Percentiles rank a stretch among this genome's conserved stretches.
Evolutionary conservation across 495 filamentous ascomycete genomes (phyloP).

Genomic region (Penicillium silybi): DNA sequence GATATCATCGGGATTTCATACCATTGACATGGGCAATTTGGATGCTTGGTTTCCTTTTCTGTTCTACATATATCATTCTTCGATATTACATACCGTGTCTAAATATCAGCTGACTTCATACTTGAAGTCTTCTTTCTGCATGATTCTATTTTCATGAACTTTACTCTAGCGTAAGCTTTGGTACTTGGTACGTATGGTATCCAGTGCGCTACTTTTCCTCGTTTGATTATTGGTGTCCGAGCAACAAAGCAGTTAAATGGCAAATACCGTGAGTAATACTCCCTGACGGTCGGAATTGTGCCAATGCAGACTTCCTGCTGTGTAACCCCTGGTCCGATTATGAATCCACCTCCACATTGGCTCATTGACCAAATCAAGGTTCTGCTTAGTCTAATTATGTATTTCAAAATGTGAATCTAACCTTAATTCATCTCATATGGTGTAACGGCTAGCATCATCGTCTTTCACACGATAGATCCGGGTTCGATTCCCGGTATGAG

Average conservation of each 20-base stretch:
- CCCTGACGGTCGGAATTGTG: too few relatives aligned
- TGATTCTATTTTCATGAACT: not conserved
- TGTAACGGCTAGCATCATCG: not conserved
- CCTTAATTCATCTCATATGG: not conserved
- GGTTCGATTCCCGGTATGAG: not conserved
- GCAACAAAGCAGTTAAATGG: too few relatives aligned
- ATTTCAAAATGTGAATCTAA: not conserved
- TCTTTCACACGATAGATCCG: not conserved
- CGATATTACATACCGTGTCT: not conserved
- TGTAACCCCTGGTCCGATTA: too few relatives aligned
- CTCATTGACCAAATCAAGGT: too few relatives aligned
- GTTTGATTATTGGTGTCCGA: too few relatives aligned
- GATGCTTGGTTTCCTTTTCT: not conserved
- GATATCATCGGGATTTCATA: not conserved
- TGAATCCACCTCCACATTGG: too few relatives aligned
- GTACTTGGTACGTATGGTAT: too few relatives aligned
- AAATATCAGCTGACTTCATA: not conserved
- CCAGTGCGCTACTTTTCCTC: too few relatives aligned
- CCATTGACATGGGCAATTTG: not conserved
- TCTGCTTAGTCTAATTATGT: too few relatives aligned
- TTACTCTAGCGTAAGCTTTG: not conserved
- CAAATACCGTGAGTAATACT: too few relatives aligned
- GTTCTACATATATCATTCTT: not conserved
- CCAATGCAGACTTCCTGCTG: too few relatives aligned
- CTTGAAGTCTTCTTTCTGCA: not conserved